A percentile compares a stretch with the other conserved stretches of the same genome.
Evolutionary conservation across 2,329 filamentous ascomycete genomes (phyloP).

Genomic region (Cryphonectria japonica): DNA sequence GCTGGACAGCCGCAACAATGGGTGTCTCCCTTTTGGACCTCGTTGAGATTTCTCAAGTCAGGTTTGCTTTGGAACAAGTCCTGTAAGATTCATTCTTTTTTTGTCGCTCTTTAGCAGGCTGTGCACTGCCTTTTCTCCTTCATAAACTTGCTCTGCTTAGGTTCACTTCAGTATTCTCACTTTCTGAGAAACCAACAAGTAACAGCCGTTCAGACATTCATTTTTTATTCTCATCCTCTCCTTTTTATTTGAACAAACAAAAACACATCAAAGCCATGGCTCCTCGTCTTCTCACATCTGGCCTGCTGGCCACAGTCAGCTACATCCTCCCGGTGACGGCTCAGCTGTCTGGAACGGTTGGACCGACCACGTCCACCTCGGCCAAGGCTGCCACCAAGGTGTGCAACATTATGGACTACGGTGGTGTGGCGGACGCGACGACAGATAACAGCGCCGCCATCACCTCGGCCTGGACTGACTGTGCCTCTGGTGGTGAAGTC

Average conservation of each 20-base stretch:
- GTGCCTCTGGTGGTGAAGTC: constrained; percentile 52
- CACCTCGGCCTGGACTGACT: constrained; percentile 39
- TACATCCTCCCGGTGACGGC: constrained; percentile 28
- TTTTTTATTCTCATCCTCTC: not conserved
- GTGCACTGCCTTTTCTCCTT: constrained; percentile 15
- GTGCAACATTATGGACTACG: constrained; percentile 55
- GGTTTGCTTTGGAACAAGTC: not conserved
- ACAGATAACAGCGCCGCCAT: constrained; percentile 45
- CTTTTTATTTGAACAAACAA: not conserved
- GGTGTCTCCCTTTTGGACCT: not conserved
- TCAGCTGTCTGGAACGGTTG: constrained; percentile 36
- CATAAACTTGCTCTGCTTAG: not conserved
- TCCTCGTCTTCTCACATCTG: constrained; percentile 23
- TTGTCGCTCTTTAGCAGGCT: constrained; percentile 14
- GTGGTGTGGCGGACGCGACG: constrained; percentile 50
- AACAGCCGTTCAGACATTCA: not conserved
- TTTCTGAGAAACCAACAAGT: not conserved
- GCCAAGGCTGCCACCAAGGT: constrained; percentile 38
- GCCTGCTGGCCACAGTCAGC: constrained; percentile 24
- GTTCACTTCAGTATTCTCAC: not conserved
- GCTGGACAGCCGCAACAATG: constrained; percentile 7
- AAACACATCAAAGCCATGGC: constrained; percentile 8
- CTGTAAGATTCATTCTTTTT: not conserved
- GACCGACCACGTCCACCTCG: constrained; percentile 35
- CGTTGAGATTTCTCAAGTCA: not conserved